Conservation (phyloP, 2,329 filamentous ascomycete species). For the Sporothrix globosa region DNA sequence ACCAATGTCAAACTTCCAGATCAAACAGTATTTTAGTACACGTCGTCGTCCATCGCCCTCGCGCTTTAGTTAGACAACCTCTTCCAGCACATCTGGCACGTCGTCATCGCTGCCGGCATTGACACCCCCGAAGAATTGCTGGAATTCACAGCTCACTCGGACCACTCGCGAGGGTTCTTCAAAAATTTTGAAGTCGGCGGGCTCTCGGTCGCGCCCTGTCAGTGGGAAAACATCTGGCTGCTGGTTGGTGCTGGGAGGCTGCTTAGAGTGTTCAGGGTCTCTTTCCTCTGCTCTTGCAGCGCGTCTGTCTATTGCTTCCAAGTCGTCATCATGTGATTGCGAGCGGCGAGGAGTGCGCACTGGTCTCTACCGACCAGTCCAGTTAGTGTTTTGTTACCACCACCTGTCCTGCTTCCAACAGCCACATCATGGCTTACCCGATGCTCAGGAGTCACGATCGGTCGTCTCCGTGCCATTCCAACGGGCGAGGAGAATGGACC, state of each 20-base stretch:
- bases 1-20: background rate
- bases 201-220: background rate
- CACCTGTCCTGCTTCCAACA: no score
- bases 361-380: background rate
- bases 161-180: background rate
- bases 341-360: background rate
- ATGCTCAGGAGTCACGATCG: background rate
- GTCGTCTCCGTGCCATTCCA: slow-evolving; percentile 3
- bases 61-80: background rate
- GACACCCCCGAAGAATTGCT: background rate
- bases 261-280: background rate
- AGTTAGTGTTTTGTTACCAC: background rate
- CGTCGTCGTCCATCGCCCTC: background rate
- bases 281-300: background rate
- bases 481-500: background rate
- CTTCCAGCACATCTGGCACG: background rate
- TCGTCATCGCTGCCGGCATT: background rate
- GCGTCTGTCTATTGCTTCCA: background rate
- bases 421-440: background rate
- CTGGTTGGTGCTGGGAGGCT: background rate
- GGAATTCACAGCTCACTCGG: background rate
- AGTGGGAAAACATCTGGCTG: background rate
- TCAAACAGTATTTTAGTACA: background rate
- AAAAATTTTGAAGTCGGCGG: slow-evolving; percentile 1
- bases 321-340: slow-evolving; percentile 8